Evolutionary conservation across 805 yeast genomes (phyloP), one percentile per base, ranked within the genome.

Genomic region (Saccharomycopsis sp.): DNA sequence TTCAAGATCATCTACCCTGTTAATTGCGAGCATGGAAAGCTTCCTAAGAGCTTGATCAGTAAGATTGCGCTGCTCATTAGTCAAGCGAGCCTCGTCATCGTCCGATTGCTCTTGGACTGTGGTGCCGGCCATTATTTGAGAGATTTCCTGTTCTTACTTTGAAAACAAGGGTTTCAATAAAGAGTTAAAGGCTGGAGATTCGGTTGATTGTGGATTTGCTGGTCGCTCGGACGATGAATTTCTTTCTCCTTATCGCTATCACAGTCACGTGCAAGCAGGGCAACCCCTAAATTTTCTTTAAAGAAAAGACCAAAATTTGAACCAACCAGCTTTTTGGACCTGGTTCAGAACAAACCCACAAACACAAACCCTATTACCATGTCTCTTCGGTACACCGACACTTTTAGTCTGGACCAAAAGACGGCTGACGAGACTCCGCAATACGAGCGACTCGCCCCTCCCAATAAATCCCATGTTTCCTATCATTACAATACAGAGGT

Each of bases 401-500:
- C 74, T 14, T 59, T 69, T 44, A 50, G 57, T 4, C 59, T 50
- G 39, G 76, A 70, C 53, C 48, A 40, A 21, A 67, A 67, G 45
- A 64, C 74, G 3, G 54, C 51, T 37, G 54, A 57, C 34, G 50
- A 59, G 21, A 56, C 68, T 19, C 81, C 81, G 6, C 51, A 59
- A 20, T 72, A 67, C 53, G 72, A 69, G 49, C 64, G 62, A 21
- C 54, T 63, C 44, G 59, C 63, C 37, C 59, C 66, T 2, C 52
- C 64, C 15, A 66, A 67, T 44, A 62, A 62, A 10, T 76, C 79
- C 3, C 62, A 73, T 53, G 95, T 87, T 1, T 84, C 95, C 6
- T 87, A 87, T 61, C 96, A 87, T 59, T 85, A 72, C 60, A 87
- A 87, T 58, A 83, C 87, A 20, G 75, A 79, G 39, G 94, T 79